Conservation (phyloP, 768 basidiomycete genomes). For the Cystobasidium onofrii region DNA sequence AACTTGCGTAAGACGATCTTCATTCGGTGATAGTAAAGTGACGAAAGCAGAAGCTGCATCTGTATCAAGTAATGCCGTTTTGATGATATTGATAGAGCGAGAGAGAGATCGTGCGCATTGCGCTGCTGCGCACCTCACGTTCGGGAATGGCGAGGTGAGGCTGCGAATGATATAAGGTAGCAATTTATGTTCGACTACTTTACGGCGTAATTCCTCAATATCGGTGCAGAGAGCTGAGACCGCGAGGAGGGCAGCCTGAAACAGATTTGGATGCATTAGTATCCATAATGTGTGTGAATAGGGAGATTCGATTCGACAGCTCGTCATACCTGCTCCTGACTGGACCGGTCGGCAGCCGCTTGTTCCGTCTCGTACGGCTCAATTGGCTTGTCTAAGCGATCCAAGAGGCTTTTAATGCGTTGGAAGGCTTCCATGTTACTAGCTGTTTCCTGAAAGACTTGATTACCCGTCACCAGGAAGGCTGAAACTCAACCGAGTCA, state of each 20-base stretch:
- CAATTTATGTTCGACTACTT: slow-evolving; percentile 58
- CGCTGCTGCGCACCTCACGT: slow-evolving; percentile 76
- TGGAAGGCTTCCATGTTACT: slow-evolving; percentile 62
- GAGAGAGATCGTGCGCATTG: slow-evolving; percentile 74
- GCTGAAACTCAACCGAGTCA: slow-evolving; percentile 48
- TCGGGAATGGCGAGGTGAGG: slow-evolving; percentile 58
- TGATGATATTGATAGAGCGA: slow-evolving; percentile 66
- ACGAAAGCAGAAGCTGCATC: slow-evolving; percentile 68
- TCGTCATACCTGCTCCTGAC: slow-evolving; percentile 36
- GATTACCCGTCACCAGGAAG: slow-evolving; percentile 63
- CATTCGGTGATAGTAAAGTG: slow-evolving; percentile 50
- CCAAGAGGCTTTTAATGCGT: slow-evolving; percentile 48
- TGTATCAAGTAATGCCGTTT: slow-evolving; percentile 76
- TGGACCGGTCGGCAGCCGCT: slow-evolving; percentile 8
- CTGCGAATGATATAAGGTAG: slow-evolving; percentile 54
- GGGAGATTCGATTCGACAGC: not conserved
- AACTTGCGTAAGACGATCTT: slow-evolving; percentile 35
- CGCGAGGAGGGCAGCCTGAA: slow-evolving; percentile 66
- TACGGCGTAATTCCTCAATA: slow-evolving; percentile 62
- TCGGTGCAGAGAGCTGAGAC: slow-evolving; percentile 66
- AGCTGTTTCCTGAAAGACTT: slow-evolving; percentile 59
- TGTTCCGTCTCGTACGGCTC: slow-evolving; percentile 36
- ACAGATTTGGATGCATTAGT: too few relatives aligned
- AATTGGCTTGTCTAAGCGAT: slow-evolving; percentile 43
- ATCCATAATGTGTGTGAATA: too few relatives aligned